These are phyloP conservation scores for Myrmaecium sp. DNA, from an alignment of 2,329 filamentous ascomycete genomes.

Conservation along the genomic window DNA sequence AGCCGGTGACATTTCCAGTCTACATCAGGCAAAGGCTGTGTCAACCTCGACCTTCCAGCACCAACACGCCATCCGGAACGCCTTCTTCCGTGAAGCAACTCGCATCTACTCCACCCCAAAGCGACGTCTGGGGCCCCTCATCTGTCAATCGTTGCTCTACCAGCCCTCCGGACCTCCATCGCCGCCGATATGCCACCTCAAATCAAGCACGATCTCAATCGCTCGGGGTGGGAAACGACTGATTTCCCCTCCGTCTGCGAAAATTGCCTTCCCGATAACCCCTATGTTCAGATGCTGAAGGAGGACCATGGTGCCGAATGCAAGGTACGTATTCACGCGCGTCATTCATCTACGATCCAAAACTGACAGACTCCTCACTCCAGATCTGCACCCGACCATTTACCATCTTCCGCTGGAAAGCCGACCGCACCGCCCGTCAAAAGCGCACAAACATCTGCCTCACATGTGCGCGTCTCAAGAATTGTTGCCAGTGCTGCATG, in stretches of 20 bases:
- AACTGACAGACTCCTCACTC: conserved; percentile 24
- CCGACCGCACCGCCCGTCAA: conserved; percentile 76
- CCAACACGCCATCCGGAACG: background rate
- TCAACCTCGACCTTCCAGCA: no score
- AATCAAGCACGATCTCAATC: conserved; percentile 91
- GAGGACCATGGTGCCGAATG: conserved; percentile 85
- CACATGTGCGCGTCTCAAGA: conserved; percentile 92
- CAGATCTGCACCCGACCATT: conserved; percentile 81
- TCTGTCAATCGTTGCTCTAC: no score
- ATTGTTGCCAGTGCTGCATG: conserved; percentile 99
- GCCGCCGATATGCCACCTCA: conserved; percentile 54
- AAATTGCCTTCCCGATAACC: conserved; percentile 86
- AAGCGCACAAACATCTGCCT: conserved; percentile 92
- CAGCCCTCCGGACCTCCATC: conserved; percentile 3
- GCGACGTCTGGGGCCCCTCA: no score
- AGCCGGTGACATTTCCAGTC: no score
- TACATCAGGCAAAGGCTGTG: no score
- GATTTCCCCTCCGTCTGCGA: conserved; percentile 83
- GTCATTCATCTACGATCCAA: no score
- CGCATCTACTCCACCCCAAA: background rate
- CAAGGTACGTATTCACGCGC: no score
- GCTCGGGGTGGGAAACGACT: conserved; percentile 89
- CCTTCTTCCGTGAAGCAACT: background rate
- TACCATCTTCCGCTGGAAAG: conserved; percentile 89
- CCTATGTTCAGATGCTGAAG: conserved; percentile 98